Percentiles rank a stretch among this genome's conserved stretches.
Conservation (phyloP, 2,329 filamentous ascomycete species). For the Exophiala oligosperma region DNA sequence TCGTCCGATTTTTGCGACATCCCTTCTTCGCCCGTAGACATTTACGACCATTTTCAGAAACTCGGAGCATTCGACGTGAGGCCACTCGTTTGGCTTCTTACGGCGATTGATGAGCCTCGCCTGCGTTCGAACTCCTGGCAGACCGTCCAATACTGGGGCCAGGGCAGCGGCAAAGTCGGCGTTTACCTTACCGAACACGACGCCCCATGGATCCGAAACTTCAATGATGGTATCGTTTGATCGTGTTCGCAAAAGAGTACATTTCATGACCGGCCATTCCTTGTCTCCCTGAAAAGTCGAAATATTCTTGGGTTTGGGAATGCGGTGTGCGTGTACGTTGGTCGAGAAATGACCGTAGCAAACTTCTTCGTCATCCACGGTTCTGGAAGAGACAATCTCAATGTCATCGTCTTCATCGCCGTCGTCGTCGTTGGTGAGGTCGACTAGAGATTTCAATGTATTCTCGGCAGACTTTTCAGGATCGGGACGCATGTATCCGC, state of each 20-base stretch:
- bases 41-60: slow-evolving; percentile 68
- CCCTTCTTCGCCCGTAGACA: slow-evolving; percentile 73
- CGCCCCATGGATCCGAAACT: slow-evolving; percentile 69
- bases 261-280: slow-evolving; percentile 30
- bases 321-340: slow-evolving; percentile 21
- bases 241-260: slow-evolving; percentile 20
- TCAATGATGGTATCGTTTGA: slow-evolving; percentile 58
- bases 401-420: slow-evolving; percentile 53
- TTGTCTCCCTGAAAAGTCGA: slow-evolving; percentile 15
- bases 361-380: slow-evolving; percentile 27
- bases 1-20: slow-evolving; percentile 64
- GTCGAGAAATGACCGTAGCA: slow-evolving; percentile 28
- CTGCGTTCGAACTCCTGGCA: slow-evolving; percentile 66
- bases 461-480: slow-evolving; percentile 52
- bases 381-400: slow-evolving; percentile 31
- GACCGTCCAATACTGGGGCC: slow-evolving; percentile 70
- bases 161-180: slow-evolving; percentile 64
- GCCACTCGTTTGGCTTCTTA: slow-evolving; percentile 62
- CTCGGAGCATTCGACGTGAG: slow-evolving; percentile 63
- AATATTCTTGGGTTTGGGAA: slow-evolving; percentile 26
- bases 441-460: slow-evolving; percentile 48
- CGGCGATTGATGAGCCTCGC: slow-evolving; percentile 69
- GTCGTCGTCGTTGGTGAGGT: slow-evolving; percentile 23
- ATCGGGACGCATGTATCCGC: slow-evolving; percentile 66
- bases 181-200: slow-evolving; percentile 77